Percentiles rank a stretch among this genome's conserved stretches.
Evolutionary conservation across 1,284 basidiomycete genomes (phyloP).

Genomic region (Cryptococcus sp.): DNA sequence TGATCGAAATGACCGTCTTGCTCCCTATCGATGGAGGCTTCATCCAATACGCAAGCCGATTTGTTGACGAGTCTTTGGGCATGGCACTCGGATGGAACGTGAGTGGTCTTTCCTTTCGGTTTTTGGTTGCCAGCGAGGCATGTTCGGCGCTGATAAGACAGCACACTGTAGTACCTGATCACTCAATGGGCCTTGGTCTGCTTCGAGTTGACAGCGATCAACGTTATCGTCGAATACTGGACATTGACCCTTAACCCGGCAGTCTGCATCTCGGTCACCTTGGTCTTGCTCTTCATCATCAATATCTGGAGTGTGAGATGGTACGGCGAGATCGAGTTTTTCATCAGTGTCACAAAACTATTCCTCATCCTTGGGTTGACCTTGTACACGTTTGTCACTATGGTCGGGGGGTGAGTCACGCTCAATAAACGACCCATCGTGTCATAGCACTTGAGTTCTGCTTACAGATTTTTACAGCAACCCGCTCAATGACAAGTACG

Average conservation of each 20-base stretch:
- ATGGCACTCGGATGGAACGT: constrained; percentile 31
- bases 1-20: constrained; percentile 31
- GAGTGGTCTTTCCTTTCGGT: constrained; percentile 16
- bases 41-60: constrained; percentile 21
- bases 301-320: constrained; percentile 34
- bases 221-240: constrained; percentile 41
- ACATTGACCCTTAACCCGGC: constrained; percentile 29
- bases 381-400: constrained; percentile 43
- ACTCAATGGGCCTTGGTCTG: constrained; percentile 32
- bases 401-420: constrained; percentile 37
- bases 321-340: constrained; percentile 42
- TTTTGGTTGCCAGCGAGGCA: constrained; percentile 6
- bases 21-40: constrained; percentile 29
- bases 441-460: background rate
- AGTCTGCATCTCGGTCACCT: constrained; percentile 30
- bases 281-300: constrained; percentile 27
- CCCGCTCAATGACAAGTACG: constrained; percentile 31
- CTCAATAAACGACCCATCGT: constrained; percentile 6
- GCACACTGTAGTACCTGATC: constrained; percentile 19
- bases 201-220: constrained; percentile 33
- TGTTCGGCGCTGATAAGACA: background rate
- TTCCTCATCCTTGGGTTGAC: constrained; percentile 41
- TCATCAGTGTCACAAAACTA: constrained; percentile 41
- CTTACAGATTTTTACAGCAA: constrained; percentile 11
- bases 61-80: constrained; percentile 21